Base-by-base conservation (phyloP, 352 stramenopile genomes). In the Ochromonadaceae sp. region DNA sequence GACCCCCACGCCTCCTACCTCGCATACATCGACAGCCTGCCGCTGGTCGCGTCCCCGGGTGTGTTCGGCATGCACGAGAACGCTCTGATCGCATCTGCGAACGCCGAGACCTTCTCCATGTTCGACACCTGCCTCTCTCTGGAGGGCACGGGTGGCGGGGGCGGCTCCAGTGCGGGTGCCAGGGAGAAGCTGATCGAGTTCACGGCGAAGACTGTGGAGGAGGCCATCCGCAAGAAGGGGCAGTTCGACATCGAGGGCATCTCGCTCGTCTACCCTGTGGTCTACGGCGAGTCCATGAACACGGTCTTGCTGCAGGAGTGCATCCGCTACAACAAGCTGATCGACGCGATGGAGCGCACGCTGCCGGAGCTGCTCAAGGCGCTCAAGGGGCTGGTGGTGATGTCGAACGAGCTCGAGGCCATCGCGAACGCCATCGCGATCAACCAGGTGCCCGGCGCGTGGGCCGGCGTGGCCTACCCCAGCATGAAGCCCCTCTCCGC, bases 261-360 rank as follows among this genome's bases (percentile, higher is more conserved):
- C 3, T 77, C 46, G 15, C 78, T 91, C 43, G 76, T 83, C 49
- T 95, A 93, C 69, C 89, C 89, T 0, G 81, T 95, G 2, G 74
- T 81, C 49, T 95, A 96, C 71, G 73, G 82, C 25, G 85, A 96
- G 70, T 92, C 82, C 7, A 95, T 96, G 87, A 95, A 96, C 75
- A 96, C 87, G 7, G 88, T 96, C 35, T 72, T 96, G 1, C 78
- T 86, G 0, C 87, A 96, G 69, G 88, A 96, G 66, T 85, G 93
- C 34, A 85, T 92, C 36, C 84, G 87, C 5, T 96, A 93, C 74
- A 96, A 96, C 67, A 92, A 87, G 65, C 75, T 96, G 20, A 78
- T 91, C 40, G 80, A 76, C 17, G 85, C 80, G 1, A 91, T 95
- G 61, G 78, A 85, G 0, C 70, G 58, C 17, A 90, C 81, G 56